phyloP scores from a whole-genome alignment of 306 rosid genomes.

The Lablab purpureus region DNA sequence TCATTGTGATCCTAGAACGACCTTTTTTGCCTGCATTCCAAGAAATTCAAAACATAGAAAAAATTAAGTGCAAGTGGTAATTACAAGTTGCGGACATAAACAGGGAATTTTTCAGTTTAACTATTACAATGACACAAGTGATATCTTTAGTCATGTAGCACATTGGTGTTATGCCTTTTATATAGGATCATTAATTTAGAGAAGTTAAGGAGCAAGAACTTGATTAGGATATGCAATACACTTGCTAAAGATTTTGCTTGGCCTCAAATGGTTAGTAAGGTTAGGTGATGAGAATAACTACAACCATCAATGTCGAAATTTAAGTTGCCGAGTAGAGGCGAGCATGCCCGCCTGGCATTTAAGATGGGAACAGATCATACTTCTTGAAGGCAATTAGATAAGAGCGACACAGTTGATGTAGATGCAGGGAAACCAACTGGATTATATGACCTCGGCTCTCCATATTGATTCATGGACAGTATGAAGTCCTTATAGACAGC shows the following conservation, averaged over 20 bases:
- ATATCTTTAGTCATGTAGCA: neutral
- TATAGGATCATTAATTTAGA: neutral
- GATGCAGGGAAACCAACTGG: slow-evolving; percentile 78
- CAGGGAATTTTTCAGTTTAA: neutral
- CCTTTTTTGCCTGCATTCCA: slow-evolving; percentile 59
- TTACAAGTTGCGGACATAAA: neutral
- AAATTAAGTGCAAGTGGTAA: neutral
- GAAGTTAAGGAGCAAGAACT: slow-evolving; percentile 21
- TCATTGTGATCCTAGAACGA: slow-evolving; percentile 41
- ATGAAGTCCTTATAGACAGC: slow-evolving; percentile 81
- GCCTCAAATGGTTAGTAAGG: neutral
- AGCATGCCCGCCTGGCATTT: neutral
- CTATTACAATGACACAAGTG: neutral
- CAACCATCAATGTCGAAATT: neutral
- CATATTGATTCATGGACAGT: slow-evolving; percentile 70
- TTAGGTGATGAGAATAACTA: neutral
- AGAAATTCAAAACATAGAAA: slow-evolving; percentile 25
- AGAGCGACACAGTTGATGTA: slow-evolving; percentile 57
- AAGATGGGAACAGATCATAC: slow-evolving; percentile 47
- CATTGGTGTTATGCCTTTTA: neutral
- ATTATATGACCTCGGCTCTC: slow-evolving; percentile 75
- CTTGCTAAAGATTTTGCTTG: neutral
- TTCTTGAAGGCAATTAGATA: slow-evolving; percentile 67
- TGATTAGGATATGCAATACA: neutral
- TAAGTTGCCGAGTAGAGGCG: no score